Conservation (phyloP, 257 asterid species). For the Knoxia roxburghii region DNA sequence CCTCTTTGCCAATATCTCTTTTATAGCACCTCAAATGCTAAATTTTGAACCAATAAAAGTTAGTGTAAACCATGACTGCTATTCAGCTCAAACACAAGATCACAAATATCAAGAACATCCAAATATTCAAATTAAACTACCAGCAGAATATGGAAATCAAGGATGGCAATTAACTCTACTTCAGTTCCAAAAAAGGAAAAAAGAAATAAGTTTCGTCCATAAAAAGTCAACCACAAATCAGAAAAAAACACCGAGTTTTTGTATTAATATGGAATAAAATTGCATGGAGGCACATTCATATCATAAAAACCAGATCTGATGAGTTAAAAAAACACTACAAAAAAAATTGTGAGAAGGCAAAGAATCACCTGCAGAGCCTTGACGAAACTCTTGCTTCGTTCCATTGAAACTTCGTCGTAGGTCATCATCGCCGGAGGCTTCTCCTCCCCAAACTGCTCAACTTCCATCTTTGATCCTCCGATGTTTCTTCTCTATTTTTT, state of each 20-base stretch:
- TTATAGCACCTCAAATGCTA: neutral
- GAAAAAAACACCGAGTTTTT: neutral
- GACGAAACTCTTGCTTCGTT: conserved; percentile 75
- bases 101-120: neutral
- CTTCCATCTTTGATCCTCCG: conserved; percentile 31
- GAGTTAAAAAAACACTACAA: conserved; percentile 8
- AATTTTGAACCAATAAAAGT: neutral
- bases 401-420: conserved; percentile 67
- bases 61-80: neutral
- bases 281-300: neutral
- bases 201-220: neutral
- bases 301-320: conserved; percentile 8
- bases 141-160: neutral
- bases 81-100: neutral
- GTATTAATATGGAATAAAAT: neutral
- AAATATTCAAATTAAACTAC: neutral
- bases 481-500: neutral
- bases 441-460: conserved; percentile 29
- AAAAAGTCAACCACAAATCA: neutral
- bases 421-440: conserved; percentile 49
- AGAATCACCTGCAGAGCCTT: conserved; percentile 75
- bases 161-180: neutral
- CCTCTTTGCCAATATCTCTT: neutral
- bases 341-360: neutral
- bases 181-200: neutral